Conservation (phyloP, 1,284 basidiomycete genomes). For the Tylopilus sp. region DNA sequence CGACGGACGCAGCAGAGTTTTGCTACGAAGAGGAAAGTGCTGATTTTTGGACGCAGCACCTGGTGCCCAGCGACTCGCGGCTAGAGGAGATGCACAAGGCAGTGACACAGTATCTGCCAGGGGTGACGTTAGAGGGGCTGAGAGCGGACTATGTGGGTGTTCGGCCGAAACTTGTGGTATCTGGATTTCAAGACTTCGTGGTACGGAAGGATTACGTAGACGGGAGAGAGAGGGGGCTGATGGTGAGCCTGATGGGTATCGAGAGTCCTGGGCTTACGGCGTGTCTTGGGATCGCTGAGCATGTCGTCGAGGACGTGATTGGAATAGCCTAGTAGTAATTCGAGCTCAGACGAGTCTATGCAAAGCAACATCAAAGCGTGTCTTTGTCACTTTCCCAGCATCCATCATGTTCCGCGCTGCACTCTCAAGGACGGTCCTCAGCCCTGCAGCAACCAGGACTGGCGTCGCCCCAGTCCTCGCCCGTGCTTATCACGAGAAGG, state of each 20-base stretch:
- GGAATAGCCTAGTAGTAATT: slow-evolving; percentile 5
- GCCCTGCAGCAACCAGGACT: slow-evolving; percentile 38
- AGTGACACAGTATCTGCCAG: slow-evolving; percentile 73
- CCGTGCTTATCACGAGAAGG: slow-evolving; percentile 87
- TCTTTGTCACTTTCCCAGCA: slow-evolving; percentile 25
- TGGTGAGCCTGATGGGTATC: slow-evolving; percentile 77
- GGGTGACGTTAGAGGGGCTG: slow-evolving; percentile 60
- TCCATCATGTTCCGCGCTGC: slow-evolving; percentile 67
- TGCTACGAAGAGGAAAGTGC: slow-evolving; percentile 42
- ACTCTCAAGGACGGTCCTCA: slow-evolving; percentile 49
- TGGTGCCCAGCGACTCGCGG: slow-evolving; percentile 66
- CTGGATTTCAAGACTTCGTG: slow-evolving; percentile 86
- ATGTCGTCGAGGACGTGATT: slow-evolving; percentile 60
- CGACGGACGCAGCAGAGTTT: slow-evolving; percentile 33
- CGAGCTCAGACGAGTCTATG: slow-evolving; percentile 28
- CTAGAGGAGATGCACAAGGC: slow-evolving; percentile 64
- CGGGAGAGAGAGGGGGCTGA: slow-evolving; percentile 35
- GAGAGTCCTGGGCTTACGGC: slow-evolving; percentile 78
- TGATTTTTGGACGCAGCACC: slow-evolving; percentile 75
- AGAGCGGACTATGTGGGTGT: slow-evolving; percentile 90
- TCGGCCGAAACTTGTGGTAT: slow-evolving; percentile 82
- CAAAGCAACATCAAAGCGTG: slow-evolving; percentile 8
- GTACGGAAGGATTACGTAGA: slow-evolving; percentile 53
- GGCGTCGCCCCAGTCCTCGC: slow-evolving; percentile 46
- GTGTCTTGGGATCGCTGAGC: slow-evolving; percentile 71